A percentile compares a stretch with the other conserved stretches of the same genome.
phyloP scores from a whole-genome alignment of 768 basidiomycete species.

The Agrocybe praecox region DNA sequence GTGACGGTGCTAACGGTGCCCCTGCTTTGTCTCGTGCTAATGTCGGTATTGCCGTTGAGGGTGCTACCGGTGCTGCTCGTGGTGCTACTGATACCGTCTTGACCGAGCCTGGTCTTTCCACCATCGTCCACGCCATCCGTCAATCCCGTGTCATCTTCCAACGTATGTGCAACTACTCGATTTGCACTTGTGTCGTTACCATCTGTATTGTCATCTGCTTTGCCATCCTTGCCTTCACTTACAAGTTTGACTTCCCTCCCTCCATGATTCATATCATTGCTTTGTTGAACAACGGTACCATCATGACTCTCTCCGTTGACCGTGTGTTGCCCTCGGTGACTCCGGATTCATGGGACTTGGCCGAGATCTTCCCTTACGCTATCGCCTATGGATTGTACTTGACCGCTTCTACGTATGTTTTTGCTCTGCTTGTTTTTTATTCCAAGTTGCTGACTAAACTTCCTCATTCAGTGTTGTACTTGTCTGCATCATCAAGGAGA shows the following conservation, averaged over 20 bases:
- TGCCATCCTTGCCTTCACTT: slow-evolving; percentile 92
- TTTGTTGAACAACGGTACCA: slow-evolving; percentile 96
- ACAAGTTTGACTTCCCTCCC: slow-evolving; percentile 98
- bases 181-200: slow-evolving; percentile 93
- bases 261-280: slow-evolving; percentile 99
- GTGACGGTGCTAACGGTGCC: slow-evolving; percentile 99
- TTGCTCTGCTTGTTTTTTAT: slow-evolving; percentile 6
- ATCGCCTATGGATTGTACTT: slow-evolving; percentile 95
- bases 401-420: slow-evolving; percentile 83
- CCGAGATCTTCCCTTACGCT: slow-evolving; percentile 95
- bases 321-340: slow-evolving; percentile 92
- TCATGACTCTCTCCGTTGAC: slow-evolving; percentile 97
- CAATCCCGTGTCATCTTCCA: slow-evolving; percentile 99
- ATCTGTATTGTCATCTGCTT: slow-evolving; percentile 99
- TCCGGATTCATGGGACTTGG: slow-evolving; percentile 94
- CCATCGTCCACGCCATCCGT: slow-evolving; percentile 98
- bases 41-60: slow-evolving; percentile 99
- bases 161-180: slow-evolving; percentile 99
- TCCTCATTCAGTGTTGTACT: slow-evolving; percentile 65
- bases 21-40: slow-evolving; percentile 98
- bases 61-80: slow-evolving; percentile 98
- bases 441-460: slow-evolving; percentile 11
- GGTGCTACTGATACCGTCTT: slow-evolving; percentile 98
- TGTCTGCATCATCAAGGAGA: slow-evolving; percentile 83
- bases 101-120: slow-evolving; percentile 97